Evolutionary conservation across 768 basidiomycete genomes (phyloP).

Genomic region (Boletus fagicola): DNA sequence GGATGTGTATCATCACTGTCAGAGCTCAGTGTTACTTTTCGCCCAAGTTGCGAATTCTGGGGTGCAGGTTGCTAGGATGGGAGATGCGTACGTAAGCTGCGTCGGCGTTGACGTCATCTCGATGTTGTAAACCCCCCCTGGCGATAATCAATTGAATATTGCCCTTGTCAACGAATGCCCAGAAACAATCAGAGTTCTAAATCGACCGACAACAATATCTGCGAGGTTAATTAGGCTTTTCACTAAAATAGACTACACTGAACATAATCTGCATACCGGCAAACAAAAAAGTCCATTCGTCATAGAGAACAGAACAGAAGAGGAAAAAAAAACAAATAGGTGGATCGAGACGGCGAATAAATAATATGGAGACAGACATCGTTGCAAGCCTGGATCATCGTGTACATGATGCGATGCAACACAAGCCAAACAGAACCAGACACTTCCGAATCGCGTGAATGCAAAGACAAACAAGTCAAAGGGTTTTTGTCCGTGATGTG

Average conservation of each 20-base stretch:
- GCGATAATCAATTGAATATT: no score
- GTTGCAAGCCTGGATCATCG: background rate
- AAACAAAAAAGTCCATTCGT: background rate
- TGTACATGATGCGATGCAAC: conserved; percentile 5
- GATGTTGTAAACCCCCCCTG: no score
- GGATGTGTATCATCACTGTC: no score
- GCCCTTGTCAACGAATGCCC: no score
- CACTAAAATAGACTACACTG: conserved; percentile 29
- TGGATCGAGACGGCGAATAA: conserved; percentile 10
- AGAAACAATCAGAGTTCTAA: background rate
- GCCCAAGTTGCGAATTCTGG: no score
- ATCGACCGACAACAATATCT: background rate
- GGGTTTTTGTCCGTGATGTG: background rate
- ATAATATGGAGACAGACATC: conserved; percentile 12
- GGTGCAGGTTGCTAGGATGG: no score
- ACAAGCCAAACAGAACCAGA: conserved; percentile 7
- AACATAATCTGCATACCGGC: conserved; percentile 17
- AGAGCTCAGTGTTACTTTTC: no score
- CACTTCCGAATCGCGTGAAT: conserved; percentile 5
- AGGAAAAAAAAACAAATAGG: background rate
- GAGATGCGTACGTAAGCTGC: no score
- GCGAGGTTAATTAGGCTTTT: conserved; percentile 18
- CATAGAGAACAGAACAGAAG: background rate
- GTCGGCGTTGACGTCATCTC: no score
- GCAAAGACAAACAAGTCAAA: conserved; percentile 7